Base-by-base conservation (phyloP, 306 rosid species). In the Pterocarpus macrocarpus region DNA sequence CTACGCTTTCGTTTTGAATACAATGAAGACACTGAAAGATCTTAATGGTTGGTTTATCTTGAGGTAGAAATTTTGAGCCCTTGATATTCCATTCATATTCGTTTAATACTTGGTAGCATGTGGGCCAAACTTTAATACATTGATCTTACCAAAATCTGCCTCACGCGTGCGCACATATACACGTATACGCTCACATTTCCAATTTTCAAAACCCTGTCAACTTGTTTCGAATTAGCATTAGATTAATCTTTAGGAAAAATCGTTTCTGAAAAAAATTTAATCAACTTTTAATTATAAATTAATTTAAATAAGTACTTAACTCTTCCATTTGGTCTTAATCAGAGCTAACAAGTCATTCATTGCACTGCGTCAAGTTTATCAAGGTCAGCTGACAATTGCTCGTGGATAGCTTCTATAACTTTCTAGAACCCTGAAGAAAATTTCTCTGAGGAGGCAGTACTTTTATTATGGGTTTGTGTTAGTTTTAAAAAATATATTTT, bases 11-110 rank as follows among this genome's bases (percentile, higher is more conserved):
- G 49, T 45, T 69, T 69, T 44, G 5, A 30, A 13, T 4, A 44
- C 57, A 69, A 69, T 66, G 34, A 41, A 32, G 36, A 41, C 41
- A 4, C 53, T 5, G 55, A 41, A 39, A 39, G 53, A 41, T 41
- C 33, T 66, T 28, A 44, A 66, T 66, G 74, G 58, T 69, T 69
- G 74, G 74, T 69, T 45, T 69, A 55, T 69, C 38, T 68, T 56
- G 82, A 69, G 62, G 76, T 43, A 22, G 61, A 58, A 78, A 78
- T 43, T 57, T 12, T 41, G 39, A 22, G 43, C 4, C 15, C 45
- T 32, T 59, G 34, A 61, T 14, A 34, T 59, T 43, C 11, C 41
- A 39, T 28, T 47, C 13, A 12, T 47, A 0, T 74, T 28, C 28
- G 12, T n/a, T 10, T 36, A 8, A 39, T 11, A 16, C 59, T 56